phyloP scores from a whole-genome alignment of 2,329 filamentous ascomycete species.

The Alternaria ethzedia region DNA sequence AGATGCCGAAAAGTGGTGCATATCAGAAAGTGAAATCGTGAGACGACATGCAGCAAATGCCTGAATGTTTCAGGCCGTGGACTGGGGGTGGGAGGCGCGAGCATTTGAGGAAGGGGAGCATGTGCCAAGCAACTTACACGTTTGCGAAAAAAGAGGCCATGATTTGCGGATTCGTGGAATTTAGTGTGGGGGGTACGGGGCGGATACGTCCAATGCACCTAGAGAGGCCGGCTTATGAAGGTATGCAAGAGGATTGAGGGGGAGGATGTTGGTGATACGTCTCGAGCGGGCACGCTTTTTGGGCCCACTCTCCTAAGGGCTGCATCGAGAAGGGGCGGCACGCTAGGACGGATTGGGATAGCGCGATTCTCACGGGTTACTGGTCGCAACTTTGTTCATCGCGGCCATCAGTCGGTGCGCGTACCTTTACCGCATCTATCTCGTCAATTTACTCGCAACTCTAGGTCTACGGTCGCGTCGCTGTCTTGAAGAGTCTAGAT shows the following conservation, averaged over 20 bases:
- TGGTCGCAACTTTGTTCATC: slow-evolving; percentile 33
- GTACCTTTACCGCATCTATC: slow-evolving; percentile 5
- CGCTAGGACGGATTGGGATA: slow-evolving; percentile 29
- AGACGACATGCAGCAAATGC: slow-evolving; percentile 32
- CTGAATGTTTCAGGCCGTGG: slow-evolving; percentile 39
- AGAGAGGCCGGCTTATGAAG: slow-evolving; percentile 23
- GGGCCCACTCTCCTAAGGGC: slow-evolving; percentile 26
- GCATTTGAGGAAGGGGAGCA: slow-evolving; percentile 39
- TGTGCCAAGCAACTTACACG: slow-evolving; percentile 50
- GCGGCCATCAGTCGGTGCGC: slow-evolving; percentile 3
- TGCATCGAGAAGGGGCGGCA: slow-evolving; percentile 38
- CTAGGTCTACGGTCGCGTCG: neutral
- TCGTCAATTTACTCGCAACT: neutral
- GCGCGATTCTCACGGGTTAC: slow-evolving; percentile 28
- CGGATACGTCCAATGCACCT: slow-evolving; percentile 15
- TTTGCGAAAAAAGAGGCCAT: slow-evolving; percentile 53
- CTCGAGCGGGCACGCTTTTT: slow-evolving; percentile 36
- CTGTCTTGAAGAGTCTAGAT: neutral
- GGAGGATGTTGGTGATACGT: slow-evolving; percentile 41
- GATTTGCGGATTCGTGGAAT: slow-evolving; percentile 17
- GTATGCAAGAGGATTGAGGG: slow-evolving; percentile 30
- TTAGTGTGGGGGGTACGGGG: slow-evolving; percentile 11
- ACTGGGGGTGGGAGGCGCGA: slow-evolving; percentile 25
- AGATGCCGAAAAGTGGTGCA: slow-evolving; percentile 13
- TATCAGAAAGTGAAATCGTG: slow-evolving; percentile 24